Evolutionary conservation across 2,329 filamentous ascomycete species (phyloP).

Genomic region (Penicillium griseofulvum): DNA sequence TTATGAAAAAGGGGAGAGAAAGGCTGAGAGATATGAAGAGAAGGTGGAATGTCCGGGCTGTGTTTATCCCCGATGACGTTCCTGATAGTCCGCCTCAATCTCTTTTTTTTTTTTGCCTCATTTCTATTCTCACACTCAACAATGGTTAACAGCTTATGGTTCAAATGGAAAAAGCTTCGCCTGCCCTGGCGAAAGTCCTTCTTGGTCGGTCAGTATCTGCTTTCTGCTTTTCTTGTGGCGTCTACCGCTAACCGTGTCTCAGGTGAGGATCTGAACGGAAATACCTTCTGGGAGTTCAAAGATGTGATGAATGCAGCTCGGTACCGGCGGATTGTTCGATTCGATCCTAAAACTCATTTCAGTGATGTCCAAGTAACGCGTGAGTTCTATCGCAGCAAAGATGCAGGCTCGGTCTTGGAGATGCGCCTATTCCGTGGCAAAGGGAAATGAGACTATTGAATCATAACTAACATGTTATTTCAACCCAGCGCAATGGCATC

Average conservation of each 20-base stretch:
- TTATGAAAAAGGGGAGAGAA: slow-evolving; percentile 1
- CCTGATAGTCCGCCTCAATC: slow-evolving; percentile 7
- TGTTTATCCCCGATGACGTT: slow-evolving; percentile 32
- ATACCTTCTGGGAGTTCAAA: slow-evolving; percentile 67
- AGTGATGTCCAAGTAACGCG: slow-evolving; percentile 61
- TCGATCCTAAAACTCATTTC: slow-evolving; percentile 52
- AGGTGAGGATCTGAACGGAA: slow-evolving; percentile 62
- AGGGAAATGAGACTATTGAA: background rate
- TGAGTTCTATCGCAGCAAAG: slow-evolving; percentile 31
- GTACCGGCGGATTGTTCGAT: slow-evolving; percentile 59
- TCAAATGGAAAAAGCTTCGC: slow-evolving; percentile 60
- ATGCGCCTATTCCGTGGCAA: background rate
- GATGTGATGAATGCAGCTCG: slow-evolving; percentile 55
- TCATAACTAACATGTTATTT: slow-evolving; percentile 14
- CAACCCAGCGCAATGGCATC: slow-evolving; percentile 61
- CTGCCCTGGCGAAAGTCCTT: slow-evolving; percentile 62
- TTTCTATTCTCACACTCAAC: slow-evolving; percentile 13
- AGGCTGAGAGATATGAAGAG: slow-evolving; percentile 2
- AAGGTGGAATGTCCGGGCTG: slow-evolving; percentile 23
- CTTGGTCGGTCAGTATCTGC: slow-evolving; percentile 51
- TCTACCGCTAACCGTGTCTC: slow-evolving; percentile 14
- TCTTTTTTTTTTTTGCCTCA: slow-evolving; percentile 7
- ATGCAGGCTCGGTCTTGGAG: background rate
- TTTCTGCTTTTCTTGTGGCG: background rate
- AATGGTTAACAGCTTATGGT: slow-evolving; percentile 55